Conservation (phyloP, 1,284 basidiomycete genomes). For the Trametes versicolor region DNA sequence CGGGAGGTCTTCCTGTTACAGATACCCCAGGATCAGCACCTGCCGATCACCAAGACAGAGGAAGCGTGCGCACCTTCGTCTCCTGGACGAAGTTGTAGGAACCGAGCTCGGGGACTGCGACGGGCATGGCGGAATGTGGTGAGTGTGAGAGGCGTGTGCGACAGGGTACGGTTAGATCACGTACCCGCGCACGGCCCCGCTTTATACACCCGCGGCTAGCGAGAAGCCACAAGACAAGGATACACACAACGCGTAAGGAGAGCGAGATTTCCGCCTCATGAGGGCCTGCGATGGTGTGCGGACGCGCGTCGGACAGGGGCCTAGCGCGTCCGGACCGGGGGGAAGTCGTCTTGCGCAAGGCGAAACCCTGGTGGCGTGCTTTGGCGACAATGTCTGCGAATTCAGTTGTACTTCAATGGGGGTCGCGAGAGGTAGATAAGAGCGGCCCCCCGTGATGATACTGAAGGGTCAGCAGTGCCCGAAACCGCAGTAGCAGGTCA, state of each 20-base stretch:
- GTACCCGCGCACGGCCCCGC: not conserved
- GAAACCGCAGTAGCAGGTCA: constrained; percentile 5
- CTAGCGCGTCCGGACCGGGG: not conserved
- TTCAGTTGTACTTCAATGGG: not conserved
- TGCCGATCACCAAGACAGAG: not conserved
- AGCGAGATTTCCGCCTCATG: constrained; percentile 22
- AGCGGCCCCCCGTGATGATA: constrained; percentile 8
- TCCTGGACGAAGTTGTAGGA: constrained; percentile 58
- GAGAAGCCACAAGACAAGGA: constrained; percentile 2
- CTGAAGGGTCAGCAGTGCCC: constrained; percentile 4
- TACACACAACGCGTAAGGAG: constrained; percentile 15
- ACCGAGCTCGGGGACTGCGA: constrained; percentile 51
- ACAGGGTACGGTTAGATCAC: not conserved
- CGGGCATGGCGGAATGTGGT: constrained; percentile 43
- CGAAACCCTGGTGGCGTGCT: constrained; percentile 16
- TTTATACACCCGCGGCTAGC: constrained; percentile 13
- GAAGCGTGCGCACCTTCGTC: constrained; percentile 50
- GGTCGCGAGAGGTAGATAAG: constrained; percentile 8
- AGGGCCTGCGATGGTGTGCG: constrained; percentile 15
- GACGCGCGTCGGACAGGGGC: not conserved
- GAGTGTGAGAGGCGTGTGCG: not conserved
- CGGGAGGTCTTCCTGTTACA: constrained; percentile 51
- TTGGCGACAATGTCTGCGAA: constrained; percentile 12
- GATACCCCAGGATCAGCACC: not conserved
- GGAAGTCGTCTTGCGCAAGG: constrained; percentile 7